Conservation (phyloP, 177 flowering plant species). For the Vitis hybrid region DNA sequence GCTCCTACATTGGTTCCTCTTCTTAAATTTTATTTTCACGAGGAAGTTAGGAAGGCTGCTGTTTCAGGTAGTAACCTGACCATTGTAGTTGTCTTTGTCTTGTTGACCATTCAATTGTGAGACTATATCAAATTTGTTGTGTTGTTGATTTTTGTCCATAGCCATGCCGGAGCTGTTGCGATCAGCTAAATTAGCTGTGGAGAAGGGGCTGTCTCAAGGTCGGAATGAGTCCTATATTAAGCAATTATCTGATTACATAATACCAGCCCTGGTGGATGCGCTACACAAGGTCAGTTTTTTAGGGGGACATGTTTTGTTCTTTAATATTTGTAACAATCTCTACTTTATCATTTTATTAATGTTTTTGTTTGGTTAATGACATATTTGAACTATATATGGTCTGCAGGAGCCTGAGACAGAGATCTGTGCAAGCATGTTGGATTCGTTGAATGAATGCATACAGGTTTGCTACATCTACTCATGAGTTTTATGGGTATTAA, state of each 20-base stretch:
- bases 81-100: background rate
- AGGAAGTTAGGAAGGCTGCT: constrained; percentile 99
- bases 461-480: constrained; percentile 58
- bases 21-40: constrained; percentile 96
- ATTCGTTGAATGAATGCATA: constrained; percentile 88
- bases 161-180: constrained; percentile 97
- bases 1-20: constrained; percentile 98
- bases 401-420: constrained; percentile 97
- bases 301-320: background rate
- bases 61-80: constrained; percentile 70
- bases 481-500: background rate
- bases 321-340: background rate
- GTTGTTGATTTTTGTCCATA: constrained; percentile 19
- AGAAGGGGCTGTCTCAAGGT: constrained; percentile 89
- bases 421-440: constrained; percentile 93
- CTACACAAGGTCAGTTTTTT: constrained; percentile 70
- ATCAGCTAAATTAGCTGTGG: constrained; percentile 94
- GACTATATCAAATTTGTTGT: background rate
- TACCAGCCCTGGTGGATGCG: constrained; percentile 95
- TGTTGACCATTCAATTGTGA: no score
- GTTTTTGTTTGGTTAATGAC: background rate
- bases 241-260: constrained; percentile 84
- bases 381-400: constrained; percentile 6
- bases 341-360: background rate
- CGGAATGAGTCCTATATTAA: constrained; percentile 90